Evolutionary conservation across 2,329 filamentous ascomycete species (phyloP).

Genomic region (Ceratocystis colombiana): DNA sequence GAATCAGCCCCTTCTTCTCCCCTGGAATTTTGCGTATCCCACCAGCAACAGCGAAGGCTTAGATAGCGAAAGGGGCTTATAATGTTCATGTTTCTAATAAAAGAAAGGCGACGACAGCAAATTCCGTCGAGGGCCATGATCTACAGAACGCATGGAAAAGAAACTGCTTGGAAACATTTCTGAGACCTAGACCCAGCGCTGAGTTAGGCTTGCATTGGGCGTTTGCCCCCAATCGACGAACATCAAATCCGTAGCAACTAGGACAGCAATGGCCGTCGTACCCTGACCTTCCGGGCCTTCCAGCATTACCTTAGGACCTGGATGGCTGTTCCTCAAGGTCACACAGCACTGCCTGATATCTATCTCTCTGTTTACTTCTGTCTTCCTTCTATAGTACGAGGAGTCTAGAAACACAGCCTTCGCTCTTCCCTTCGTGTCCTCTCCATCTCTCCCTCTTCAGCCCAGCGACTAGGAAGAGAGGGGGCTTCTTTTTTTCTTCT

Average conservation of each 20-base stretch:
- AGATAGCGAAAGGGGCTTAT: not conserved
- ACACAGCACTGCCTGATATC: not conserved
- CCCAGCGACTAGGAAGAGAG: not conserved
- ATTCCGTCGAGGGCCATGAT: not conserved
- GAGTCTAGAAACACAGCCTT: not conserved
- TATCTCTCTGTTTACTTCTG: not conserved
- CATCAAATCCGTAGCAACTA: not conserved
- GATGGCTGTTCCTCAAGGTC: not conserved
- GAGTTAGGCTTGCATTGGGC: not conserved
- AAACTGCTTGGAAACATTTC: not conserved
- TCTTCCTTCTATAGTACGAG: not conserved
- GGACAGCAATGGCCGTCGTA: not conserved
- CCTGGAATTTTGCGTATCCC: not conserved
- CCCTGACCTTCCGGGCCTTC: slow-evolving; percentile 1
- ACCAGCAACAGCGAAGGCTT: not conserved
- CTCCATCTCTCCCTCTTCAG: not conserved
- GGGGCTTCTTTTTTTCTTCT: not conserved
- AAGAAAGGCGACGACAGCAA: not conserved
- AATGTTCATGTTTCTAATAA: not conserved
- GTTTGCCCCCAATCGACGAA: not conserved
- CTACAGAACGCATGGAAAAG: not conserved
- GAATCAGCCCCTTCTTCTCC: no score
- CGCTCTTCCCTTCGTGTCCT: not conserved
- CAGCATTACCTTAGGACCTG: not conserved
- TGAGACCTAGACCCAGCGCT: not conserved